Evolutionary conservation across 805 yeast species (phyloP).

Genomic region (Yarrowia divulgata): DNA sequence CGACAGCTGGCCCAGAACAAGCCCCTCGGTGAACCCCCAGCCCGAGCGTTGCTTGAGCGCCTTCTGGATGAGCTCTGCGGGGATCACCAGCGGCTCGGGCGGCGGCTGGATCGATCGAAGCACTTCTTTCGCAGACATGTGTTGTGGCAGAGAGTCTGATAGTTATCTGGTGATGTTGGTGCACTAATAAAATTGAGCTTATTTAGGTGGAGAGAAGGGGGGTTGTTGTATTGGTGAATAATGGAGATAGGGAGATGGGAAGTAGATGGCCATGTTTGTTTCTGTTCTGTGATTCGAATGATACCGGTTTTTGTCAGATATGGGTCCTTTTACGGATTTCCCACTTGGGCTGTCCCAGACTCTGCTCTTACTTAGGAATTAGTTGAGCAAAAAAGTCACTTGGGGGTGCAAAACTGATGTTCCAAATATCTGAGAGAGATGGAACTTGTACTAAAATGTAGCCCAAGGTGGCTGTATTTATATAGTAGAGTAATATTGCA

Average conservation of each 20-base stretch:
- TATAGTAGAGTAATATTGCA: too few species aligned
- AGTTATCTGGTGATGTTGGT: neutral
- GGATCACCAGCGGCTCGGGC: conserved; percentile 32
- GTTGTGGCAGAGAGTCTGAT: neutral
- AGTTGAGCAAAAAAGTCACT: neutral
- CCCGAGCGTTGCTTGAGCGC: conserved; percentile 27
- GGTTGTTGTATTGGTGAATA: too few species aligned
- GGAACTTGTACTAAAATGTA: neutral
- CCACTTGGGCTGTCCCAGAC: too few species aligned
- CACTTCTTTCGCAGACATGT: conserved; percentile 3
- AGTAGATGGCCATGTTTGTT: neutral
- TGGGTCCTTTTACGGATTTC: too few species aligned
- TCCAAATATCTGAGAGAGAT: neutral
- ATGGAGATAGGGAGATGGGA: neutral
- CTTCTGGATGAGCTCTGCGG: conserved; percentile 17
- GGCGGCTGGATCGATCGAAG: conserved; percentile 24
- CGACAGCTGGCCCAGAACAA: conserved; percentile 30
- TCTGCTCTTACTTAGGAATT: neutral
- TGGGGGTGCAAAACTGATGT: neutral
- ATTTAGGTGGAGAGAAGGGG: neutral
- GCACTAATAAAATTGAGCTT: conserved; percentile 2
- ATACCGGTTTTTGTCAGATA: too few species aligned
- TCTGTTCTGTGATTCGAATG: neutral
- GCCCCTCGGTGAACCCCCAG: conserved; percentile 38
- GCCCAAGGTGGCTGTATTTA: too few species aligned